phyloP scores from a whole-genome alignment of 345 rosid genomes.

The Theobroma cacao region DNA sequence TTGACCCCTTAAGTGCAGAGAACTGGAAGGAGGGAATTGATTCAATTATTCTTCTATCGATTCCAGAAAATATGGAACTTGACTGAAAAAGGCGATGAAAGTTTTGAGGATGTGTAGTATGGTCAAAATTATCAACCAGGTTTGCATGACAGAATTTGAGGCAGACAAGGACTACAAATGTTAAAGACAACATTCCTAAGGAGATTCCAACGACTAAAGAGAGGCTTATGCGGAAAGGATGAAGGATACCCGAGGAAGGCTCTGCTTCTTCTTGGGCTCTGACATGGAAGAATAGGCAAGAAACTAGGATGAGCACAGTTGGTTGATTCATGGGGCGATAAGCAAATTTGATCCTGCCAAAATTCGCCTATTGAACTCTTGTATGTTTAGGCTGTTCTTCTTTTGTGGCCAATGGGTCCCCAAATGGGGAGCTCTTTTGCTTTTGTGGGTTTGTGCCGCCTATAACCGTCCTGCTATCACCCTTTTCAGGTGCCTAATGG shows the following conservation, averaged over 20 bases:
- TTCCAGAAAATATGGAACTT: conserved; percentile 52
- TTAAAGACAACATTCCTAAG: conserved; percentile 22
- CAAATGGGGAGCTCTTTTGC: not conserved
- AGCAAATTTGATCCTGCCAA: not conserved
- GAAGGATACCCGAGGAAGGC: not conserved
- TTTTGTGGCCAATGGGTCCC: conserved; percentile 1
- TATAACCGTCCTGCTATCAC: not conserved
- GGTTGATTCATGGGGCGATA: conserved; percentile 16
- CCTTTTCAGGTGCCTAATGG: not conserved
- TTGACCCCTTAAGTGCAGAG: conserved; percentile 70
- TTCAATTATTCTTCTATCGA: conserved; percentile 63
- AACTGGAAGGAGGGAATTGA: conserved; percentile 82
- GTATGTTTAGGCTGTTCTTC: not conserved
- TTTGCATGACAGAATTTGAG: conserved; percentile 31
- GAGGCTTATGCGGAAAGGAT: conserved; percentile 22
- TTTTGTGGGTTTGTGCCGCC: conserved; percentile 8
- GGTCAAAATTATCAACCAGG: not conserved
- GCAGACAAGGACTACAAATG: conserved; percentile 32
- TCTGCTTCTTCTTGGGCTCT: conserved; percentile 13
- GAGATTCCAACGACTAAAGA: conserved; percentile 26
- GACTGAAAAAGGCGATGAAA: conserved; percentile 13
- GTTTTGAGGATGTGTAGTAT: not conserved
- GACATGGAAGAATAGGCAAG: conserved; percentile 16
- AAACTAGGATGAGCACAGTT: not conserved
- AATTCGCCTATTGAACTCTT: not conserved